A percentile compares a stretch with the other conserved stretches of the same genome.
phyloP scores from a whole-genome alignment of 2,329 filamentous ascomycete species.

The Apiospora aurea region DNA sequence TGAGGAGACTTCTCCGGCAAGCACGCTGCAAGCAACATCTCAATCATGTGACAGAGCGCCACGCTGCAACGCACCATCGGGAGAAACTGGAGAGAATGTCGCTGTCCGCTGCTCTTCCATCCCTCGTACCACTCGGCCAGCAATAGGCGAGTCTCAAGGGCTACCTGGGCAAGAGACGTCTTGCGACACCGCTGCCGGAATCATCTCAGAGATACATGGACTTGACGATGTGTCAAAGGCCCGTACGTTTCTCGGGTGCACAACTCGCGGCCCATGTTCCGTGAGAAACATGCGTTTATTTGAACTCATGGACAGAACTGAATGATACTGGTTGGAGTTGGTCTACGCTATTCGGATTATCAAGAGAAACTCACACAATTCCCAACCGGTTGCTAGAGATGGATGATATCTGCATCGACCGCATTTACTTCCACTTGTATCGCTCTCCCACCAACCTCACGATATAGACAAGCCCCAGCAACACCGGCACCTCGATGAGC shows the following conservation, averaged over 20 bases:
- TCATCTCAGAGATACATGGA: slow-evolving; percentile 38
- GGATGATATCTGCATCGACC: too few species aligned
- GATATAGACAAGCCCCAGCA: slow-evolving; percentile 79
- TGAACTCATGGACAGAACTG: slow-evolving; percentile 40
- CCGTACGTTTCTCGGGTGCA: slow-evolving; percentile 35
- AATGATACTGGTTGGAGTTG: slow-evolving; percentile 21
- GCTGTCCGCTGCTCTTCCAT: too few species aligned
- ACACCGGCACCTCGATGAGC: slow-evolving; percentile 84
- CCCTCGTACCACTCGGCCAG: background rate
- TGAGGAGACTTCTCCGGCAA: too few species aligned
- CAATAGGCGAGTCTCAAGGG: background rate
- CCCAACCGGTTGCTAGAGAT: background rate
- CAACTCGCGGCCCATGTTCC: slow-evolving; percentile 34
- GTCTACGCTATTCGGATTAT: background rate
- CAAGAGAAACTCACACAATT: too few species aligned
- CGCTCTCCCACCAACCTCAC: slow-evolving; percentile 65
- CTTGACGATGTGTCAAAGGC: slow-evolving; percentile 33
- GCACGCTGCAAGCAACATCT: too few species aligned
- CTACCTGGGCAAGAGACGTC: slow-evolving; percentile 33
- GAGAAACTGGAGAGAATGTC: background rate
- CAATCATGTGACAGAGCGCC: background rate
- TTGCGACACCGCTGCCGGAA: slow-evolving; percentile 39
- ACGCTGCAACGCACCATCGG: background rate
- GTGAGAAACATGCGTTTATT: slow-evolving; percentile 42
- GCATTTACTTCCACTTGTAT: slow-evolving; percentile 57